phyloP scores from a whole-genome alignment of 2,329 filamentous ascomycete species.

The Trichoderma aggressivum region DNA sequence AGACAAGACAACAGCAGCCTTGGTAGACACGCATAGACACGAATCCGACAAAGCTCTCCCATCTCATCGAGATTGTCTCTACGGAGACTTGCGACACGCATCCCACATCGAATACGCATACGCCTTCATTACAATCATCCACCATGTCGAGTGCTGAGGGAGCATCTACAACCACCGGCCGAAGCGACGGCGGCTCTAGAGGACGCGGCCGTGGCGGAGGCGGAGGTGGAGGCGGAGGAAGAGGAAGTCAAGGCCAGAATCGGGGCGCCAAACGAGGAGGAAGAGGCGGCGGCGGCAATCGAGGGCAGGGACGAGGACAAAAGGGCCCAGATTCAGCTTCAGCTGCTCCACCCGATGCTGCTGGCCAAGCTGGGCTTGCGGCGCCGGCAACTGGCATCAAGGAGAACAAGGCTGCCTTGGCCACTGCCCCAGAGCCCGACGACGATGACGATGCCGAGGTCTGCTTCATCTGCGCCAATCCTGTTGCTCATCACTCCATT shows the following conservation, averaged over 20 bases:
- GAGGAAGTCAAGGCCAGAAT: conserved; percentile 31
- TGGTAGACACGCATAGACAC: neutral
- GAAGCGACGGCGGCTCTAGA: conserved; percentile 33
- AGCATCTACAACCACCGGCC: conserved; percentile 21
- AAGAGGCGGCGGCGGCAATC: conserved; percentile 27
- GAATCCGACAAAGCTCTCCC: neutral
- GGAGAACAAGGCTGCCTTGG: conserved; percentile 30
- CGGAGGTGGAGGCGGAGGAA: conserved; percentile 36
- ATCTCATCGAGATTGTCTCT: neutral
- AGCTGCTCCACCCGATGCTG: conserved; percentile 22
- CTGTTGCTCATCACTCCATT: conserved; percentile 81
- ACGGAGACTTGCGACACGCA: neutral
- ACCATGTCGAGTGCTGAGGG: conserved; percentile 7
- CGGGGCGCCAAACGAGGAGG: conserved; percentile 32
- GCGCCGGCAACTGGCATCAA: neutral
- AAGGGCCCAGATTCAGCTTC: conserved; percentile 26
- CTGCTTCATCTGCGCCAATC: conserved; percentile 96
- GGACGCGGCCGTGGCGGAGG: conserved; percentile 45
- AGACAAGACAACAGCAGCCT: neutral
- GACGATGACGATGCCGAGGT: conserved; percentile 69
- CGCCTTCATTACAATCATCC: neutral
- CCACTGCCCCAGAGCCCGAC: conserved; percentile 30
- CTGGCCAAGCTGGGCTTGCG: conserved; percentile 24
- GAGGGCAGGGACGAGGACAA: conserved; percentile 33
- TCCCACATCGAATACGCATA: neutral